Evolutionary conservation across 495 filamentous ascomycete genomes (phyloP), one percentile per base, ranked within the genome.

Genomic region (Xeromyces bisporus): DNA sequence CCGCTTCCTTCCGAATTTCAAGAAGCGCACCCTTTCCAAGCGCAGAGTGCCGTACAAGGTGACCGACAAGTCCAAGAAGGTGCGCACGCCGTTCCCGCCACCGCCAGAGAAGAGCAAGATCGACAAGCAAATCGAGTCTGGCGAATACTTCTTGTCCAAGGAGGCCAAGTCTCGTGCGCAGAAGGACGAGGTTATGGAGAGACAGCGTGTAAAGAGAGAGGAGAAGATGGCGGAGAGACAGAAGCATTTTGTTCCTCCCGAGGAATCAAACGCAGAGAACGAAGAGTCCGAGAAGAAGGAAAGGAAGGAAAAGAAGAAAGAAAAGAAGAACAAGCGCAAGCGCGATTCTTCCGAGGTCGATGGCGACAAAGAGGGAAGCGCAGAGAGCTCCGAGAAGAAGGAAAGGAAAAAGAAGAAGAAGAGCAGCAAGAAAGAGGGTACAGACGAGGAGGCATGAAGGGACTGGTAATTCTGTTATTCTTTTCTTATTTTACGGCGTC

Each of bases 1-100:
- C 41, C 77, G 91, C 6, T 99, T 94, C 60, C 62, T 99, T 18
- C 89, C 89, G 14, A 82, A 97, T 52, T 97, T 94, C 67, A 96
- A 94, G 74, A 93, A 89, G 64, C 69, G 84, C 36, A 93, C 73
- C 26, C 67, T 94, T 33, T 81, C 71, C 53, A 85, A 86, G 65
- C 69, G 91, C 42, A 69, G 70, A 38, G 71, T 70, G 44, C 89
- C 89, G 2, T 69, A 71, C 60, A 86, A 83, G 55, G 74, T 99
- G 36, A 77, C 70, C 26, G 86, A 99, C 60, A 99, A 96, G 67
- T 58, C 63, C 47, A 93, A 89, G 69, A 96, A 93, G 69, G 56
- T 67, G 7, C 94, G 93, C 62, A 94, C 87, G 30, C 82, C 79
- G 18, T 81, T 75, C 58, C 70, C 64, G 29, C 69, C 68, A 34